Percentiles rank a stretch among this genome's conserved stretches.
Evolutionary conservation across 352 stramenopile species (phyloP).

Genomic region (Pythium volutum): DNA sequence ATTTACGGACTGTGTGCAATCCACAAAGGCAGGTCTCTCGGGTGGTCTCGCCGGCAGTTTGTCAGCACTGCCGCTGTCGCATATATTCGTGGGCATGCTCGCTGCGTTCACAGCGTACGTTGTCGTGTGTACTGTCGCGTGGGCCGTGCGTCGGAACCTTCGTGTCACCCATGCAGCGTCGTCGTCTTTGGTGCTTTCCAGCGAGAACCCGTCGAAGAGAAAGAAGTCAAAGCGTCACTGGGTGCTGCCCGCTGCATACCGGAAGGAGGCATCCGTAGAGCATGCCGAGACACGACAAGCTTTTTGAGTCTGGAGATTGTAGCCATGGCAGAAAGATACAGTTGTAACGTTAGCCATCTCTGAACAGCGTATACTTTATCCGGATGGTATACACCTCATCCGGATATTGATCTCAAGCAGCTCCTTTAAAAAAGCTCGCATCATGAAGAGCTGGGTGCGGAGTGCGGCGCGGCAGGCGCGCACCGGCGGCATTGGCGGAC

Average conservation of each 20-base stretch:
- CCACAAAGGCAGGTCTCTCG: background rate
- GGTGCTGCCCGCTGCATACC: background rate
- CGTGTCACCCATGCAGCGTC: background rate
- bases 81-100: background rate
- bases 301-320: background rate
- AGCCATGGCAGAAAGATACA: background rate
- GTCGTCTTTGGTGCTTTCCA: background rate
- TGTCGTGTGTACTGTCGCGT: background rate
- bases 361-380: conserved; percentile 14
- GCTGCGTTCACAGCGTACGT: background rate
- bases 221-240: background rate
- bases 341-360: conserved; percentile 13
- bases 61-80: background rate
- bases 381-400: conserved; percentile 15
- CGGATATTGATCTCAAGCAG: conserved; percentile 1
- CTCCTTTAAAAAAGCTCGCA: background rate
- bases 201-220: background rate
- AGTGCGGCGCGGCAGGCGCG: conserved; percentile 50
- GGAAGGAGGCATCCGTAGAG: background rate
- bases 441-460: conserved; percentile 81
- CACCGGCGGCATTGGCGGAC: conserved; percentile 42
- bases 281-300: background rate
- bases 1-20: background rate
- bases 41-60: background rate
- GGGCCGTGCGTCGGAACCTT: background rate